Percentiles rank a stretch among this genome's conserved stretches.
These are phyloP conservation scores for Zelopaecilomyces penicillatus DNA, from an alignment of 2,329 filamentous ascomycete genomes.

Conservation along the genomic window DNA sequence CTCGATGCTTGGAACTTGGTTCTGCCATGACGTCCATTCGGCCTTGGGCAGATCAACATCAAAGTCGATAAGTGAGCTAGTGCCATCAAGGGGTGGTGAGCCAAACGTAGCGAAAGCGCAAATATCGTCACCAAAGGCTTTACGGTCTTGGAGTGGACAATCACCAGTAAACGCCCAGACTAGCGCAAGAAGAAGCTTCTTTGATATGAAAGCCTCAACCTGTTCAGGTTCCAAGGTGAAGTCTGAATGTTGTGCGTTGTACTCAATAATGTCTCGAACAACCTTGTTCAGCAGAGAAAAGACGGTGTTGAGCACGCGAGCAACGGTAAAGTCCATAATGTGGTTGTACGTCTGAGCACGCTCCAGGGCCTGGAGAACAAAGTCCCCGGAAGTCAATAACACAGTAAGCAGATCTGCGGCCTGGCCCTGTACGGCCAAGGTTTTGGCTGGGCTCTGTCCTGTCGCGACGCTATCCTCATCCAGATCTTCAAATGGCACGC, in stretches of 20 bases:
- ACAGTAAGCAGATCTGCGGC: constrained; percentile 72
- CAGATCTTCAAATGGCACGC: constrained; percentile 83
- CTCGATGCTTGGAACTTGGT: constrained; percentile 86
- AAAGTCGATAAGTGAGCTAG: constrained; percentile 87
- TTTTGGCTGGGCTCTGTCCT: constrained; percentile 68
- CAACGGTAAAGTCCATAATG: constrained; percentile 96
- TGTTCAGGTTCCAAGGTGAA: constrained; percentile 89
- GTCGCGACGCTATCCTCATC: constrained; percentile 82
- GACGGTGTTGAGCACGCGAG: constrained; percentile 81
- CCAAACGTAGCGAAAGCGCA: constrained; percentile 78
- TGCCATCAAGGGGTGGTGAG: constrained; percentile 68
- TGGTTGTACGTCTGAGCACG: constrained; percentile 76
- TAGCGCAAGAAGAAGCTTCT: constrained; percentile 85
- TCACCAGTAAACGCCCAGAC: constrained; percentile 97
- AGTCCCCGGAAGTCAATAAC: constrained; percentile 69
- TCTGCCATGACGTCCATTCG: constrained; percentile 91
- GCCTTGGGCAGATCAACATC: constrained; percentile 80
- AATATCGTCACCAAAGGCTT: constrained; percentile 79
- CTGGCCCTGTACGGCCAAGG: constrained; percentile 67
- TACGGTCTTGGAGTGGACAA: constrained; percentile 80
- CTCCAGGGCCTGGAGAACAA: constrained; percentile 69
- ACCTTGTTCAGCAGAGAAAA: constrained; percentile 95
- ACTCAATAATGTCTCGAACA: constrained; percentile 86
- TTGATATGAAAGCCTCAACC: constrained; percentile 79
- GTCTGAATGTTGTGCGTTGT: constrained; percentile 88